These are phyloP conservation scores for Trichoderma virens DNA, from an alignment of 495 filamentous ascomycete species.

Conservation along the genomic window DNA sequence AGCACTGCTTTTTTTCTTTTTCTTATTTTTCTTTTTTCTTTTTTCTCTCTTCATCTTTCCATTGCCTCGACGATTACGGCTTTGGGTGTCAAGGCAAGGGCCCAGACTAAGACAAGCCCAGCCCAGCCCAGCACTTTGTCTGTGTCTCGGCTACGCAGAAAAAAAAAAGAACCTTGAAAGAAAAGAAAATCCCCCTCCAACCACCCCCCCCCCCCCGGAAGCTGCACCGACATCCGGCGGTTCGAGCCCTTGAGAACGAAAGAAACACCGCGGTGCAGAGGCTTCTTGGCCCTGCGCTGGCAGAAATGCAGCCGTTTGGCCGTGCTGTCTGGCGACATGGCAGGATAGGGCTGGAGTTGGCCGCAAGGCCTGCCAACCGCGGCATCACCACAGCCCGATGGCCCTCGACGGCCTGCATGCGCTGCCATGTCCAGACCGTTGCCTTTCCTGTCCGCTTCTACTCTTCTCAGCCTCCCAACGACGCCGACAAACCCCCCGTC, in stretches of 20 bases:
- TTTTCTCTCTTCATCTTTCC: too few relatives aligned
- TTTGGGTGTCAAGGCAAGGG: too few relatives aligned
- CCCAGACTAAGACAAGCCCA: too few relatives aligned
- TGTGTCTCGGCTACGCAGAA: too few relatives aligned
- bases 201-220: neutral
- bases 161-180: neutral
- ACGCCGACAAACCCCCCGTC: neutral
- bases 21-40: neutral
- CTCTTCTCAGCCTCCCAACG: neutral
- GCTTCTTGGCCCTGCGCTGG: neutral
- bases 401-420: neutral
- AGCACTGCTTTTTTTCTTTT: neutral
- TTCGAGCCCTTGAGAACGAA: neutral
- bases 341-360: conserved; percentile 4
- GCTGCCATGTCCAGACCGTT: neutral
- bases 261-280: neutral
- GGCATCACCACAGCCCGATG: neutral
- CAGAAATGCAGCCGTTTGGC: conserved; percentile 3
- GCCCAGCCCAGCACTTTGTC: too few relatives aligned
- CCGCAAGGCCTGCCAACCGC: neutral
- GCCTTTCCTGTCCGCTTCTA: conserved; percentile 3
- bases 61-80: too few relatives aligned
- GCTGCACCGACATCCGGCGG: neutral
- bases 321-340: conserved; percentile 5
- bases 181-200: neutral